Base-by-base conservation (phyloP, 768 basidiomycete genomes). In the Leccinum arenicola region DNA sequence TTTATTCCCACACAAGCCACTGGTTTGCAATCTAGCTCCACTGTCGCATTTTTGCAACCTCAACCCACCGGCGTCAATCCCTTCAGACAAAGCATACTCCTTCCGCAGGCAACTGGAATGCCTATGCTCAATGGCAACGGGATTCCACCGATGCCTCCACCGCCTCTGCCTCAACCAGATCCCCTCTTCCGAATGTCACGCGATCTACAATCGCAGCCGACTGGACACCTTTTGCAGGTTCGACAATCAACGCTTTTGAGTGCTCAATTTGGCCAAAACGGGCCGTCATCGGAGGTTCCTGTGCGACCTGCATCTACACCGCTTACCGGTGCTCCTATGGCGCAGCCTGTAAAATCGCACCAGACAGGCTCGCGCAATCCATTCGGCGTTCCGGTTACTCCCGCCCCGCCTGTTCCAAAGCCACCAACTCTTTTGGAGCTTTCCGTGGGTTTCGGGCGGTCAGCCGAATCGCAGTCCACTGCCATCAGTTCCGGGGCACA, bases 341-440 rank as follows among this genome's bases (percentile, higher is more conserved):
- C 80, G 3, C 85, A 87, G 66, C 85, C 86, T 7, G 81, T 98
- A 27, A 87, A 85, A 66, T 81, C 94, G 6, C 95, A 98, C 71
- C 86, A 89, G 70, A 99, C 97, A 3, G 96, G 97, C 27, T 92
- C 93, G 7, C 87, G 85, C 64, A 99, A 99, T 80, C 97, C 97
- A 3, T 99, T 99, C 63, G 95, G 94, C 6, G 83, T 84, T 31
- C 84, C 91, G 4, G 78, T 82, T 6, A 79, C 81, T 9, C 76
- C 84, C 23, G 75, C 77, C 15, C 82, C 86, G 1, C 86, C 89
- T 15, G 78, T 91, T 27, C 89, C 91, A 1, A 89, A 87, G 70
- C 82, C 80, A 29, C 92, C 89, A 10, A 93, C 91, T 2, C 76
- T 98, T 67, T 83, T 90, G 74, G 90, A 97, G 68, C 74, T 98